Conservation (phyloP, 768 basidiomycete species). For the Floccularia luteovirens region DNA sequence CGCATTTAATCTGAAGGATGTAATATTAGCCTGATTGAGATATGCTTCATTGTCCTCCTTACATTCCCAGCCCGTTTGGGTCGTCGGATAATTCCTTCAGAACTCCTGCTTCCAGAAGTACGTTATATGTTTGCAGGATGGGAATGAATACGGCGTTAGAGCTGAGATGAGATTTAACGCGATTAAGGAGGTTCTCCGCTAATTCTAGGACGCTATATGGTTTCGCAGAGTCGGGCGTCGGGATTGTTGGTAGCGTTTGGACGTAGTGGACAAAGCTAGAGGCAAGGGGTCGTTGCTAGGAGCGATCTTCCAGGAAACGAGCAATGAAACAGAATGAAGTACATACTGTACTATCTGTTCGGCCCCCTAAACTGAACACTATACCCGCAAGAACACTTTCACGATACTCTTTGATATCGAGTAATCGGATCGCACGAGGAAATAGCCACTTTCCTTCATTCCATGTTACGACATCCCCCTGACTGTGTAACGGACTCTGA, state of each 20-base stretch:
- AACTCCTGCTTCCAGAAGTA: slow-evolving; percentile 64
- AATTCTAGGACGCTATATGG: slow-evolving; percentile 46
- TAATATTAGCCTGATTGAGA: background rate
- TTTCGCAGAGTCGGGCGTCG: slow-evolving; percentile 11
- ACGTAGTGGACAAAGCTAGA: slow-evolving; percentile 54
- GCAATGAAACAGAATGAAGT: slow-evolving; percentile 2
- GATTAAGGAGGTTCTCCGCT: slow-evolving; percentile 46
- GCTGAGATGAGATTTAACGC: slow-evolving; percentile 43
- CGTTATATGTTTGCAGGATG: slow-evolving; percentile 65
- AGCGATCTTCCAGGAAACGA: slow-evolving; percentile 6
- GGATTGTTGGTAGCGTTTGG: slow-evolving; percentile 38
- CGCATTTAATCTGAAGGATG: slow-evolving; percentile 39
- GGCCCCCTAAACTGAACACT: slow-evolving; percentile 74
- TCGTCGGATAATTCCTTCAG: slow-evolving; percentile 41
- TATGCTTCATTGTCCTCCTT: slow-evolving; percentile 9
- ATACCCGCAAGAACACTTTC: slow-evolving; percentile 58
- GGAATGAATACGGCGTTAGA: slow-evolving; percentile 80
- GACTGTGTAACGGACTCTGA: slow-evolving; percentile 21
- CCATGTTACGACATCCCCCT: slow-evolving; percentile 43
- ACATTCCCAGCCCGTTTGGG: slow-evolving; percentile 46
- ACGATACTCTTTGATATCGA: slow-evolving; percentile 59
- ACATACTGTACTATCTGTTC: slow-evolving; percentile 79
- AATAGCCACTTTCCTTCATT: slow-evolving; percentile 70
- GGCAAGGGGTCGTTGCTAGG: slow-evolving; percentile 64
- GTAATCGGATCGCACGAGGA: slow-evolving; percentile 59